A percentile compares a stretch with the other conserved stretches of the same genome.
These are phyloP conservation scores for Polyplosphaeria fusca DNA, from an alignment of 495 filamentous ascomycete genomes.

Conservation along the genomic window DNA sequence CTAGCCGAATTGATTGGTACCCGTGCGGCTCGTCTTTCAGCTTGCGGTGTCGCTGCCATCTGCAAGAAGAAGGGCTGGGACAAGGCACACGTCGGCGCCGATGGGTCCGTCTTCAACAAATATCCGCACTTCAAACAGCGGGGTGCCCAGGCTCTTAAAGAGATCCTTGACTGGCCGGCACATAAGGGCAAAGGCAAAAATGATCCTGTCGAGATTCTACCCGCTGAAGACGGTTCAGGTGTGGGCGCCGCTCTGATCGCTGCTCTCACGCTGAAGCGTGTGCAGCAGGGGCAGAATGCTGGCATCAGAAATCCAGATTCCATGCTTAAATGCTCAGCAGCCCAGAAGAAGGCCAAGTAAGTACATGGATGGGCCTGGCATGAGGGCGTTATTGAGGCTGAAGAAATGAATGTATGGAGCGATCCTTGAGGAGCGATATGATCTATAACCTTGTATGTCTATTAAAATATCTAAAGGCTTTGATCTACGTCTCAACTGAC, in stretches of 20 bases:
- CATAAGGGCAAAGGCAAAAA: slow-evolving; percentile 58
- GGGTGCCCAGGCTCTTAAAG: slow-evolving; percentile 80
- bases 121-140: slow-evolving; percentile 95
- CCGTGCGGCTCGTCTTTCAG: slow-evolving; percentile 84
- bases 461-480: no score
- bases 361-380: not conserved
- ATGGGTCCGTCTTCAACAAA: slow-evolving; percentile 96
- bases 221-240: slow-evolving; percentile 91
- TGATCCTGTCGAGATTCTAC: slow-evolving; percentile 80
- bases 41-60: slow-evolving; percentile 92
- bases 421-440: no score
- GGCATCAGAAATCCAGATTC: slow-evolving; percentile 71
- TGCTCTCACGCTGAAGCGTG: slow-evolving; percentile 83
- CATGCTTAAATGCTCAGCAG: slow-evolving; percentile 27
- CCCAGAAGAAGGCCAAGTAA: not conserved
- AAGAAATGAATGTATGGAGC: no score
- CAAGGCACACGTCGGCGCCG: slow-evolving; percentile 89
- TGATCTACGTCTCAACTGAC: no score
- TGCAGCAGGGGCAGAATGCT: slow-evolving; percentile 71
- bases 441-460: no score
- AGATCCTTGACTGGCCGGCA: slow-evolving; percentile 88
- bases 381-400: no score
- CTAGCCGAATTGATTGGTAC: slow-evolving; percentile 92
- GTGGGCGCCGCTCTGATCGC: slow-evolving; percentile 96
- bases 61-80: slow-evolving; percentile 89